phyloP scores from a whole-genome alignment of 306 rosid genomes.

The Prunus davidiana region DNA sequence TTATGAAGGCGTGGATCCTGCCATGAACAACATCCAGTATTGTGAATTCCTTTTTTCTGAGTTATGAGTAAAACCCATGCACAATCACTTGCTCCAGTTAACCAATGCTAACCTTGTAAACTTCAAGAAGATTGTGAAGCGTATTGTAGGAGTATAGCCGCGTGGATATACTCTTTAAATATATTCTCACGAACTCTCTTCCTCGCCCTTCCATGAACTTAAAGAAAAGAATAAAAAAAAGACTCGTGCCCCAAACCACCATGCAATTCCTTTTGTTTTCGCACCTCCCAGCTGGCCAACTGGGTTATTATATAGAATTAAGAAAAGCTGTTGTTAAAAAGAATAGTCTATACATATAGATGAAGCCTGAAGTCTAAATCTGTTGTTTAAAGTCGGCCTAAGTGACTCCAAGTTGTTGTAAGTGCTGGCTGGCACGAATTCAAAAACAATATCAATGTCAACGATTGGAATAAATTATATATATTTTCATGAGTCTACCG shows the following conservation, averaged over 20 bases:
- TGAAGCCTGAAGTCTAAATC: too few relatives aligned
- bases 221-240: too few relatives aligned
- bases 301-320: background rate
- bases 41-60: background rate
- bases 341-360: background rate
- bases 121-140: too few relatives aligned
- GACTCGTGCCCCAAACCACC: background rate
- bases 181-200: background rate
- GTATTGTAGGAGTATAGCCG: background rate
- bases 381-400: background rate
- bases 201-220: background rate
- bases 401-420: slow-evolving; percentile 23
- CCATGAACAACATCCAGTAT: background rate
- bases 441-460: slow-evolving; percentile 14
- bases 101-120: too few relatives aligned
- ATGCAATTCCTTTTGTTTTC: too few relatives aligned
- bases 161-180: too few relatives aligned
- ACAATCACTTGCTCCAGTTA: background rate
- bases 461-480: background rate
- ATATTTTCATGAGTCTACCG: background rate
- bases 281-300: background rate
- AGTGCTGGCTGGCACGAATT: slow-evolving; percentile 15
- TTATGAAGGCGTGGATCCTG: slow-evolving; percentile 90
- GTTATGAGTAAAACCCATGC: background rate
- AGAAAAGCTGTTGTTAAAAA: background rate